phyloP scores from a whole-genome alignment of 2,329 filamentous ascomycete species.

The Nemania abortiva region DNA sequence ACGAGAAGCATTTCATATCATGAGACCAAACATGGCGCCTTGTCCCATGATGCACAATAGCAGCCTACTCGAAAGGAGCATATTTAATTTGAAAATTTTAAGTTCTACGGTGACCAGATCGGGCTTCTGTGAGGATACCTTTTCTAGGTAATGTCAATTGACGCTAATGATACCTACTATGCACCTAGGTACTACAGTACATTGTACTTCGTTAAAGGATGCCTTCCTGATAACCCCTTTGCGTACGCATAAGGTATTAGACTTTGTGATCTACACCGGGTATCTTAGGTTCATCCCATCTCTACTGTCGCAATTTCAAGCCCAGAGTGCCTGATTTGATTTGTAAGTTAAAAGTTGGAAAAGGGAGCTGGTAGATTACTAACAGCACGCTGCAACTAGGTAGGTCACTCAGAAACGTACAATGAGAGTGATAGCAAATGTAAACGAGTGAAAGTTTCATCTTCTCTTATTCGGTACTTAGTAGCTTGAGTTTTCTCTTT shows the following conservation, averaged over 20 bases:
- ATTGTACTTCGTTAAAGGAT: too few species aligned
- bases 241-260: neutral
- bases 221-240: too few species aligned
- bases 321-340: too few species aligned
- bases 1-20: neutral
- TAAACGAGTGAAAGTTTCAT: neutral
- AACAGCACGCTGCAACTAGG: neutral
- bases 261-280: neutral
- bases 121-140: too few species aligned
- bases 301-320: too few species aligned
- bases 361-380: too few species aligned
- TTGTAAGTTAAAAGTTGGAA: too few species aligned
- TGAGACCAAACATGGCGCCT: neutral
- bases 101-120: too few species aligned
- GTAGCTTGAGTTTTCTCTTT: conserved; percentile 9
- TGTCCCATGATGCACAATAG: neutral
- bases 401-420: neutral
- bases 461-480: conserved; percentile 7
- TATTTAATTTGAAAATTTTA: neutral
- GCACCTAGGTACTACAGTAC: too few species aligned
- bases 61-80: neutral
- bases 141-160: too few species aligned
- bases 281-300: neutral
- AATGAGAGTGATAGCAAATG: neutral
- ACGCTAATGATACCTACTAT: too few species aligned